Evolutionary conservation across 257 asterid genomes (phyloP), one percentile per base, ranked within the genome.

Genomic region (Nicotiana sylvestris): DNA sequence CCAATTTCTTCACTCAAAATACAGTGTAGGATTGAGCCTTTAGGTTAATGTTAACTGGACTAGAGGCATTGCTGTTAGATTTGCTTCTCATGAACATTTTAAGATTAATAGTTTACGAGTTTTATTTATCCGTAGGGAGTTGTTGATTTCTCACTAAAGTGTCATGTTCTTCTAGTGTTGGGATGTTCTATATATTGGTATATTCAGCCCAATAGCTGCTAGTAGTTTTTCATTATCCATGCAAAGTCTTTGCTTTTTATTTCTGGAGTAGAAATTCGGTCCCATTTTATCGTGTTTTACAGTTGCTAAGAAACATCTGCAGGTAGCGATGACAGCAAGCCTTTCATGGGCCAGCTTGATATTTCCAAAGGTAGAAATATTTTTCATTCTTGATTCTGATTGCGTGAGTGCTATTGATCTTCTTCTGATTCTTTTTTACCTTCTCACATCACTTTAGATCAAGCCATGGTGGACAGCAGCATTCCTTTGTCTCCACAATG

Each of bases 401-500:
- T 66, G 39, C 39, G 5, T 53, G 16, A 35, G 11, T 49, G 29
- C 30, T 80, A 77, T 51, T 53, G 80, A 68, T 79, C 29, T 49
- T 77, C 29, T 30, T 81, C 79, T 84, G 74, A 85, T 33, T 6
- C 77, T 78, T 60, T 72, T 33, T 56, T 33, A 10, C 43, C 33
- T 18, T 49, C 66, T 65, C 35, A 2, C n/a, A 3, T 81, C 65
- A 81, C 77, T 86, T 87, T 92, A 96, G 99, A 96, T 91, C 97
- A 88, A 87, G 90, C 88, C 43, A 76, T 84, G n/a, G 86, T 92
- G 18, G 98, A 96, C 84, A 94, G 82, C 90, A 85, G 85, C 89
- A 96, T 96, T 72, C 99, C 99, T 9, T 84, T 96, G 88, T 96
- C 99, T 89, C 99, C 99, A 0, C 99, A 96, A 85, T 96, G 99